Evolutionary conservation across 768 basidiomycete species (phyloP), one percentile per base, ranked within the genome.

Genomic region (Vararia minispora): DNA sequence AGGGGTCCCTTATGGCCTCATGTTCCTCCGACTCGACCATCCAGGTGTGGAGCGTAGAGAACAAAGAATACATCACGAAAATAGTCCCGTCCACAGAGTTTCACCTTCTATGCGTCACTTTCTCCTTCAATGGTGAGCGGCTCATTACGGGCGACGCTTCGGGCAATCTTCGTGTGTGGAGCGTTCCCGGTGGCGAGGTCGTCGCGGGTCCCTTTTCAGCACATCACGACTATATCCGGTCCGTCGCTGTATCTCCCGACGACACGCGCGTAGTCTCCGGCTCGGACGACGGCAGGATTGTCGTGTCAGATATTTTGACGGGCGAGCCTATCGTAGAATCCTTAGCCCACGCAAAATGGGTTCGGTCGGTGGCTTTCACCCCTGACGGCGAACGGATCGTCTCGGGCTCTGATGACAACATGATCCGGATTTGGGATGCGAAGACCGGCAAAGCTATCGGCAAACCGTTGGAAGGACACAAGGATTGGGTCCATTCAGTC

Each of bases 391-490:
- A 13, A 36, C 17, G 12, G 8, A 14, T 38, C n/a, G 37, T 38
- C 14, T 38, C 37, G 7, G 37, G 37, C 28, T 28, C 37, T 30
- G 14, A 13, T 12, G 37, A 38, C 28, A 21, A 32, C 14, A 38
- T 27, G 6, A 17, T 38, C 20, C 8, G 37, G 16, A 37, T 48
- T 18, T 48, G 47, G 47, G 20, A 48, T 14, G 37, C 41, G 1
- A 28, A 39, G 7, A 39, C 25, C n/a, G 46, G 46, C 16, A 33
- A 31, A 33, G 11, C 38, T 10, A 17, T 44, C 9, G 33, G 30
- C 9, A 40, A 35, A 8, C 47, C 48, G 22, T n/a, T 49, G 10
- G 34, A 38, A 27, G 48, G 48, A 18, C 48, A 49, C 14, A 11
- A 21, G 1, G 46, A 28, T 32, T 1, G 20, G 43, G 33, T 36